Percentiles rank a stretch among this genome's conserved stretches.
Conservation (phyloP, 192 early-diverging fungal genomes). For the Kickxella alabastrina region DNA sequence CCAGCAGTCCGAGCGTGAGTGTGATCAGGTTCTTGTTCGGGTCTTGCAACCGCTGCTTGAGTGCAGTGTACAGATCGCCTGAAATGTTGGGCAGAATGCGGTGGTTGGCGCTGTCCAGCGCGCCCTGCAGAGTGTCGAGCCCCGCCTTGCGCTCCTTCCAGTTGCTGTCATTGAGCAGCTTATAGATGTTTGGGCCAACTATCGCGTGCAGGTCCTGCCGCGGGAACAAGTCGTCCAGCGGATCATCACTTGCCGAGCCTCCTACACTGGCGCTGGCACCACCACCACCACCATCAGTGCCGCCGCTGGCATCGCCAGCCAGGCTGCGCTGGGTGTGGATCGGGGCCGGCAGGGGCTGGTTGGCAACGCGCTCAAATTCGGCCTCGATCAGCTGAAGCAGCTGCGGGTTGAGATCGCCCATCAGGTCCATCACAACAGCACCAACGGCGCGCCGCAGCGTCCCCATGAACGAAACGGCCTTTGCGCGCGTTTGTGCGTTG, state of each 20-base stretch:
- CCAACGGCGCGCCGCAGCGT: slow-evolving; percentile 80
- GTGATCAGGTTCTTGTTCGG: slow-evolving; percentile 88
- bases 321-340: slow-evolving; percentile 35
- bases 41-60: slow-evolving; percentile 83
- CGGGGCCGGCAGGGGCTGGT: slow-evolving; percentile 47
- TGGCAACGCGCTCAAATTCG: slow-evolving; percentile 88
- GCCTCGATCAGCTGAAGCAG: slow-evolving; percentile 81
- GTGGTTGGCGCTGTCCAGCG: slow-evolving; percentile 75
- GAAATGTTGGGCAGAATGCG: slow-evolving; percentile 74
- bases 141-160: slow-evolving; percentile 95
- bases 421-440: slow-evolving; percentile 72
- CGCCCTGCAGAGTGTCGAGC: slow-evolving; percentile 73
- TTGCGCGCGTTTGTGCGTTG: slow-evolving; percentile 76
- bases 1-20: slow-evolving; percentile 76
- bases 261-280: not conserved
- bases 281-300: slow-evolving; percentile 1
- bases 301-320: not conserved
- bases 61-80: slow-evolving; percentile 69
- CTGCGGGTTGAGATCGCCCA: slow-evolving; percentile 83
- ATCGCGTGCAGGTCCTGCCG: slow-evolving; percentile 73
- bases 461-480: slow-evolving; percentile 76
- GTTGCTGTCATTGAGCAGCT: slow-evolving; percentile 61
- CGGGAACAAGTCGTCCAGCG: slow-evolving; percentile 82
- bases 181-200: slow-evolving; percentile 59
- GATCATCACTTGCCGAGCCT: slow-evolving; percentile 43